Evolutionary conservation across 352 stramenopile genomes (phyloP).

Genomic region (Globisporangium solare): DNA sequence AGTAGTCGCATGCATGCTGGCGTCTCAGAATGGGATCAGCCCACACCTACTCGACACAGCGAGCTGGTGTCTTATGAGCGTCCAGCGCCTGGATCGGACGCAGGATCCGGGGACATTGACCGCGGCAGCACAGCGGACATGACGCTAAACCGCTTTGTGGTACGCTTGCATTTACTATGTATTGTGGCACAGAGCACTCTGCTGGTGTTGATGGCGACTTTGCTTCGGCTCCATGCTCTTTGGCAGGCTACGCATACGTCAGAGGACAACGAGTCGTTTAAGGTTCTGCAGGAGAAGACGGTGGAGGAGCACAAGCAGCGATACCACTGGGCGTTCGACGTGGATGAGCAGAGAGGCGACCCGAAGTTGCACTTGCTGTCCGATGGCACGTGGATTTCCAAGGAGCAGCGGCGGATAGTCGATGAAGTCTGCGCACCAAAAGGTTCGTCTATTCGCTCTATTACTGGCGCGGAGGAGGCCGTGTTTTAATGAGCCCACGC

Average conservation of each 20-base stretch:
- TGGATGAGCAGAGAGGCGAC: constrained; percentile 41
- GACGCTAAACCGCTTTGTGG: constrained; percentile 74
- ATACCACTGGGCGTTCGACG: constrained; percentile 81
- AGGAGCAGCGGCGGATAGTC: constrained; percentile 49
- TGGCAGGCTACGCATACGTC: constrained; percentile 71
- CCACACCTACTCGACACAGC: constrained; percentile 26
- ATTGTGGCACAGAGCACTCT: not conserved
- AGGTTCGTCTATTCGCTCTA: constrained; percentile 17
- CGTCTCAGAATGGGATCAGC: constrained; percentile 54
- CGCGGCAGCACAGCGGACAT: constrained; percentile 13
- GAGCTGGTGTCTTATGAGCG: constrained; percentile 3
- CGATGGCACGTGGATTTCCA: constrained; percentile 72
- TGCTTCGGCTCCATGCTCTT: not conserved
- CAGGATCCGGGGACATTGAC: not conserved
- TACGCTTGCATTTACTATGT: constrained; percentile 10
- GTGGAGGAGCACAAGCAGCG: constrained; percentile 57
- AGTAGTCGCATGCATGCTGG: constrained; percentile 12
- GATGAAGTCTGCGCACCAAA: constrained; percentile 57
- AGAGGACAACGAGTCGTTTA: constrained; percentile 81
- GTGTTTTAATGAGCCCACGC: not conserved
- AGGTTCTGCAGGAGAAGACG: constrained; percentile 67
- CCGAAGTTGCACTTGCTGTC: constrained; percentile 63
- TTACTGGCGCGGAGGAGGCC: not conserved
- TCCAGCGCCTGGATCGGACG: not conserved
- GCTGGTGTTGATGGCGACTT: no score